Conservation (phyloP, 176 grass and related monocot species). For the Oryza punctata region DNA sequence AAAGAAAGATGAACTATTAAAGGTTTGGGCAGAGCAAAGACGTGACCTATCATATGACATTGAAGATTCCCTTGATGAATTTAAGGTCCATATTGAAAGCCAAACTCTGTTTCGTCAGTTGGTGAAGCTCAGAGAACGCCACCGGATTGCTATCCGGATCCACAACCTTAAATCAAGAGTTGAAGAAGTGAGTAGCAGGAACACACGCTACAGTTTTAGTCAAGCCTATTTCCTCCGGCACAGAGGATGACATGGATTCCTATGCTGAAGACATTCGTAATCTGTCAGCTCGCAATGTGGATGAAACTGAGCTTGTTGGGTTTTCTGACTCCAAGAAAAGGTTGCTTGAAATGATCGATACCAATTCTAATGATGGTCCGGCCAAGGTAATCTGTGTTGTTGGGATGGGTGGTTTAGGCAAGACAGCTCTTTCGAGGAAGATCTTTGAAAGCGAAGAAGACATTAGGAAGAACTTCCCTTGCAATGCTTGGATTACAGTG, state of each 20-base stretch:
- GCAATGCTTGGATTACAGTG: background rate
- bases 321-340: background rate
- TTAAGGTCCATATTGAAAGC: no score
- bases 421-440: background rate
- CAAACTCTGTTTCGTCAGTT: background rate
- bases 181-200: conserved; percentile 18
- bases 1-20: conserved; percentile 1
- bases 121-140: background rate
- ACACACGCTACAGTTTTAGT: conserved; percentile 13
- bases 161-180: conserved; percentile 20
- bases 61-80: no score
- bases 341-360: background rate
- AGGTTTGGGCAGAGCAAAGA: conserved; percentile 13
- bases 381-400: background rate
- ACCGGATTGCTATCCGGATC: conserved; percentile 24
- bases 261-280: background rate
- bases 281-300: background rate
- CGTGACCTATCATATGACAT: background rate
- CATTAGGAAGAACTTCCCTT: background rate
- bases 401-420: conserved; percentile 16
- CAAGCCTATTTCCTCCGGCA: background rate
- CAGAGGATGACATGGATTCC: background rate
- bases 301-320: conserved; percentile 12
- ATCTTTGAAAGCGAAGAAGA: background rate
- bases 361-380: background rate